phyloP scores from a whole-genome alignment of 106 monocot species.

The Allium sativum region DNA sequence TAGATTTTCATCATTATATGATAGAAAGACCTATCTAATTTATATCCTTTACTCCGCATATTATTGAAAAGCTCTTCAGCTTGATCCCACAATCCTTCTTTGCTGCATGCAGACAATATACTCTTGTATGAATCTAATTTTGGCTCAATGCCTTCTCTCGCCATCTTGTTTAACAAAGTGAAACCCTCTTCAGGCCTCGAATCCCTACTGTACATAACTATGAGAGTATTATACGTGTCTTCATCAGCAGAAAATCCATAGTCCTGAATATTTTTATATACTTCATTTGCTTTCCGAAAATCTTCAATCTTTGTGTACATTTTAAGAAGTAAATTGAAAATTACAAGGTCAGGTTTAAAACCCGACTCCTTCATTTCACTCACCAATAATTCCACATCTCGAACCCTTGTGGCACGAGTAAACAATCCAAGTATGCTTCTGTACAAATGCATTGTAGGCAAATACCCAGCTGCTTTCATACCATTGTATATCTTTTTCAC shows the following conservation, averaged over 20 bases:
- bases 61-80: conserved; percentile 69
- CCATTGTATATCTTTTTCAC: conserved; percentile 96
- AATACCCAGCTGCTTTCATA: conserved; percentile 90
- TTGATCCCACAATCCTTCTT: conserved; percentile 61
- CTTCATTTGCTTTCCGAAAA: conserved; percentile 55
- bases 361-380: conserved; percentile 75
- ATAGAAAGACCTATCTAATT: conserved; percentile 63
- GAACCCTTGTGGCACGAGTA: conserved; percentile 61
- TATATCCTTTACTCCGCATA: conserved; percentile 45
- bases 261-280: conserved; percentile 51
- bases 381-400: conserved; percentile 81
- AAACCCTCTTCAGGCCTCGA: conserved; percentile 83
- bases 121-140: conserved; percentile 88
- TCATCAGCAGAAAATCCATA: conserved; percentile 47
- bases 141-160: conserved; percentile 49
- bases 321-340: conserved; percentile 71
- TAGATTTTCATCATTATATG: conserved; percentile 94
- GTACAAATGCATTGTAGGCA: conserved; percentile 84
- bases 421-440: conserved; percentile 80
- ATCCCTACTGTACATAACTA: conserved; percentile 85
- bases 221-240: conserved; percentile 70
- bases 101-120: conserved; percentile 81
- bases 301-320: conserved; percentile 72
- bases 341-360: conserved; percentile 67
- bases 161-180: conserved; percentile 73